Evolutionary conservation across 169 alveolate genomes (phyloP), one percentile per base, ranked within the genome.

Genomic region (Cryptosporidium baileyi): DNA sequence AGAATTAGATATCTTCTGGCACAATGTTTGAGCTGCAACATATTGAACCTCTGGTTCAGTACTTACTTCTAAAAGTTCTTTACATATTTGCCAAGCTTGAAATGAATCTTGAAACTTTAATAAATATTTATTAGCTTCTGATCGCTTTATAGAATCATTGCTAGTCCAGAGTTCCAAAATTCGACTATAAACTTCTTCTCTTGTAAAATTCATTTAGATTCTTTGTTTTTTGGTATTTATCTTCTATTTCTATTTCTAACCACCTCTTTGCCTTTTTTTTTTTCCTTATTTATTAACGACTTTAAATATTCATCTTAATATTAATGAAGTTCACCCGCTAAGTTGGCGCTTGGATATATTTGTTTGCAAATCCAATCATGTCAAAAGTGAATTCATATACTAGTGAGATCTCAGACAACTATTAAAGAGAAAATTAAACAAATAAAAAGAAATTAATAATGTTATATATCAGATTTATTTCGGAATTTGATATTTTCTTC

Each of bases 11-110:
- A 74, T 15, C 17, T 74, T 74, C n/a, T 74, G 51, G 40, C 85
- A 74, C 43, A 74, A 57, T n/a, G 67, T 74, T 30, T 74, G 85
- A 54, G 85, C 85, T 43, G 85, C 85, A 5, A 57, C n/a, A 54
- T 74, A 74, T 13, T 74, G 52, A 45, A 74, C 85, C 19, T 74
- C 85, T 9, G 67, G 85, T 24, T 74, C 85, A 30, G 38, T 9
- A 28, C 54, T 74, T 32, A 41, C 2, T 38, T 43, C 57, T 22
- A 74, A 44, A 52, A 74, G 67, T 41, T 74, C 85, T 11, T 24
- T 51, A 32, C 74, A 74, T 51, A 74, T 28, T 36, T 74, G 60
- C 85, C 85, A 74, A 54, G 85, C 85, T 15, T 54, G 67, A 32
- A 22, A 22, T 24, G 85, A 74, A 17, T 51, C 85, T 24, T 74